Percentiles rank a stretch among this genome's conserved stretches.
phyloP scores from a whole-genome alignment of 2,329 filamentous ascomycete genomes.

The Ceratocystis huliohia region DNA sequence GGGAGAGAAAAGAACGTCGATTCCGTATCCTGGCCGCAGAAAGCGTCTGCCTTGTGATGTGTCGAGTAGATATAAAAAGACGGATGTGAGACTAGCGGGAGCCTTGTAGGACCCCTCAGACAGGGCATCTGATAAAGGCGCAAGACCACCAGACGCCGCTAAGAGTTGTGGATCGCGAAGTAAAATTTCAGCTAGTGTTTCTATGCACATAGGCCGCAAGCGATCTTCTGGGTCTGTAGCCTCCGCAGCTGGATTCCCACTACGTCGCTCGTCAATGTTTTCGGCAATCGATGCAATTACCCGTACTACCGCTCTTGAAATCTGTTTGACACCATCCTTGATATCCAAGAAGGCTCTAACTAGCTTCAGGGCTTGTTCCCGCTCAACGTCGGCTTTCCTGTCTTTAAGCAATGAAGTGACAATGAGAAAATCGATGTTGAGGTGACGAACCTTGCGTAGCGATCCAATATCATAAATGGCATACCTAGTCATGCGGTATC shows the following conservation, averaged over 20 bases:
- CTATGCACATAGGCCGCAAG: conserved; percentile 75
- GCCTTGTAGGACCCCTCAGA: conserved; percentile 85
- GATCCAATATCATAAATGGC: conserved; percentile 87
- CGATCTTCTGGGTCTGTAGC: conserved; percentile 64
- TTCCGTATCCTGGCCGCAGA: conserved; percentile 74
- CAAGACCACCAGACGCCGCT: conserved; percentile 70
- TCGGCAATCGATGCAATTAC: conserved; percentile 87
- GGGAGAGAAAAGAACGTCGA: conserved; percentile 78
- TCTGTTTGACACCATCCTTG: conserved; percentile 77
- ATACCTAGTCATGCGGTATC: conserved; percentile 85
- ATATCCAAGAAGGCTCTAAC: conserved; percentile 90
- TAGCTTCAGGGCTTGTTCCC: conserved; percentile 94
- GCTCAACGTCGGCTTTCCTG: conserved; percentile 88
- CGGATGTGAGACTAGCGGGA: conserved; percentile 73
- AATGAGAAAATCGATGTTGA: conserved; percentile 88
- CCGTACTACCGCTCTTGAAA: conserved; percentile 75
- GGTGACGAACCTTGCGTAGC: conserved; percentile 68
- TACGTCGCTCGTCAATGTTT: conserved; percentile 70
- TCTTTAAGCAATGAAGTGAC: conserved; percentile 90
- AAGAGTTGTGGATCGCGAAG: conserved; percentile 73
- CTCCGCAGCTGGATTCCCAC: conserved; percentile 45
- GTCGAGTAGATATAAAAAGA: conserved; percentile 84
- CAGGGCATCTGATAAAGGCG: conserved; percentile 79
- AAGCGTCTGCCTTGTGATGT: conserved; percentile 67
- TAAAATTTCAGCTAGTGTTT: conserved; percentile 85